Evolutionary conservation across 1,139 yeast genomes (phyloP), one percentile per base, ranked within the genome.

Genomic region (Debaryomyces psychrophilus): DNA sequence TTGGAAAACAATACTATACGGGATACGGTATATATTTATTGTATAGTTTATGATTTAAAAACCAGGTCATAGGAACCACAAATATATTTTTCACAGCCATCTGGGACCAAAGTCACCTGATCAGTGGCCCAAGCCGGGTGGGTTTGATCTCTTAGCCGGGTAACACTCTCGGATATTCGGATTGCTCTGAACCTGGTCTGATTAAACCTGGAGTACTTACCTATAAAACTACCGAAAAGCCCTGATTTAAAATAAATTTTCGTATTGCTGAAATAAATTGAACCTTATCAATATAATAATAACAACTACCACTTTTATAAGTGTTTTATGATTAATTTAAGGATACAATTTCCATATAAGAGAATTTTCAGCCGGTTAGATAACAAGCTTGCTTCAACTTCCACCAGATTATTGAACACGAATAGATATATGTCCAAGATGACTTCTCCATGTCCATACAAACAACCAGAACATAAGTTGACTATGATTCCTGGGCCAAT

Each of bases 401-500:
- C 25, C n/a, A 31, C 28, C 8, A 40, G 31, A 31, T 40, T 23
- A 9, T 12, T 40, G 31, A 40, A 6, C 17, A 31, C 29, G 29
- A 22, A 22, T 17, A 40, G 43, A 31, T 31, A 31, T 26, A 23
- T 25, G 11, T 31, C 43, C 37, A 40, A 31, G 31, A 42, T 42
- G 44, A 23, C 34, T 17, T 28, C 41, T 11, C 41, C 36, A 28
- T 22, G 39, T 44, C 66, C 69, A 31, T 73, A 66, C 58, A 70
- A 73, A 50, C 82, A 77, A 61, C 69, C 76, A 27, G 70, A 65
- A 43, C 84, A 79, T 60, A 77, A 77, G 56, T 71, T 81, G 65
- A 77, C 90, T 56, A 73, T 90, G 75, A 88, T 90, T 57, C 98
- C 97, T 34, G 98, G 98, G 41, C 97, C 98, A 50, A 87, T 92